Evolutionary conservation across 345 rosid species (phyloP).

Genomic region (Lepidium didymum): DNA sequence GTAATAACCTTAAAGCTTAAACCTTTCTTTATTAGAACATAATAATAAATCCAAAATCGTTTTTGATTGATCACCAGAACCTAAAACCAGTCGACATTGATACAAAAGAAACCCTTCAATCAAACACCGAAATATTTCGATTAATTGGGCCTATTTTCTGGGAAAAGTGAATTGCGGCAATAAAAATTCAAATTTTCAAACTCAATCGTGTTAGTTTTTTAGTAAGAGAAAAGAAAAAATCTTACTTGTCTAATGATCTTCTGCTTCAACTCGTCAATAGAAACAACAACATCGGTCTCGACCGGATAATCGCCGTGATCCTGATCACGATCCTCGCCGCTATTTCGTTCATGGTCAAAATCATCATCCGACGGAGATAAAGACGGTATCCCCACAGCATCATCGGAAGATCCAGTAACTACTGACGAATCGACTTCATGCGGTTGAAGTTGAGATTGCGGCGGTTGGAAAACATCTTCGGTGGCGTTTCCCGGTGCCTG

Average conservation of each 20-base stretch:
- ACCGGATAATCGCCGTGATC: conserved; percentile 22
- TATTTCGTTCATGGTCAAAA: conserved; percentile 16
- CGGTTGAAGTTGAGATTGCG: background rate
- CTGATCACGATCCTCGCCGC: conserved; percentile 29
- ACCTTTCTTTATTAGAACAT: background rate
- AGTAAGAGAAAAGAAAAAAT: background rate
- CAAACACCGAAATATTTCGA: background rate
- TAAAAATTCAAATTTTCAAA: background rate
- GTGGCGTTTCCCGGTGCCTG: background rate
- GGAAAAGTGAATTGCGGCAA: background rate
- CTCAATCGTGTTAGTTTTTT: background rate
- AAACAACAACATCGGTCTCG: conserved; percentile 19
- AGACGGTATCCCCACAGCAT: conserved; percentile 20
- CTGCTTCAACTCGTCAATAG: conserved; percentile 45
- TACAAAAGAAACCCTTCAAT: background rate
- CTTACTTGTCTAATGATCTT: conserved; percentile 63
- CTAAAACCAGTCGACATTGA: background rate
- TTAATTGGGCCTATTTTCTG: background rate
- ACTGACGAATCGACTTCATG: conserved; percentile 24
- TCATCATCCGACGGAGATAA: conserved; percentile 40
- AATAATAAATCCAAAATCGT: background rate
- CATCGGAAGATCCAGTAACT: conserved; percentile 33
- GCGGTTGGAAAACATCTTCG: background rate
- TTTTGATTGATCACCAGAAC: too few relatives aligned
- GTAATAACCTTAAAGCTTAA: background rate